phyloP scores from a whole-genome alignment of 441 rosid genomes.

The Rhodomyrtus psidioides region DNA sequence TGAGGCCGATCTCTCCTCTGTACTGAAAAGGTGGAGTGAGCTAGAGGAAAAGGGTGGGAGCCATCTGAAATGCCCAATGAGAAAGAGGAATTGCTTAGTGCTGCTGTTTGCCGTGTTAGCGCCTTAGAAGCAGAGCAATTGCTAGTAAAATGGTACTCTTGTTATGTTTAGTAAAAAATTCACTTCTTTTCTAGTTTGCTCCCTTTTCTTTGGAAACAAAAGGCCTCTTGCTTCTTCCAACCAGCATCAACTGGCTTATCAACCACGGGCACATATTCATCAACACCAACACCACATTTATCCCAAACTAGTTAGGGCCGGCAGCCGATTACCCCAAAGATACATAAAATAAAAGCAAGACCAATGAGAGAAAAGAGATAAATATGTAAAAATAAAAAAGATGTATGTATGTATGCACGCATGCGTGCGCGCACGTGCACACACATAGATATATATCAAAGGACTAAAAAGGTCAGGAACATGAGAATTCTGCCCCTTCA shows the following conservation, averaged over 20 bases:
- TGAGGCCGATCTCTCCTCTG: slow-evolving; percentile 55
- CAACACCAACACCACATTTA: too few relatives aligned
- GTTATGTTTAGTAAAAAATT: background rate
- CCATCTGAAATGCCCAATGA: slow-evolving; percentile 88
- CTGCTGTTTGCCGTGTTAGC: slow-evolving; percentile 91
- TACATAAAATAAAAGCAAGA: too few relatives aligned
- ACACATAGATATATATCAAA: too few relatives aligned
- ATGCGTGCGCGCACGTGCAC: too few relatives aligned
- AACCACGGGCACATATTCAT: slow-evolving; percentile 97
- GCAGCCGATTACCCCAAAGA: too few relatives aligned
- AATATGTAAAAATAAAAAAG: too few relatives aligned
- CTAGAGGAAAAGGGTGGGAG: slow-evolving; percentile 80
- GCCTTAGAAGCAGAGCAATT: slow-evolving; percentile 96
- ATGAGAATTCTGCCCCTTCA: too few relatives aligned
- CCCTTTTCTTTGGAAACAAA: slow-evolving; percentile 41
- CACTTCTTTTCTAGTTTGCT: background rate
- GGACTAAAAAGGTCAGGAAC: too few relatives aligned
- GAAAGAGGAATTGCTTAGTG: slow-evolving; percentile 86
- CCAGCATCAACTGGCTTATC: slow-evolving; percentile 90
- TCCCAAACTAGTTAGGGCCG: too few relatives aligned
- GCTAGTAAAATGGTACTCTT: slow-evolving; percentile 76
- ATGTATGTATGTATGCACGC: too few relatives aligned
- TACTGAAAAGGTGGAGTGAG: slow-evolving; percentile 68
- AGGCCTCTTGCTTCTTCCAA: slow-evolving; percentile 70
- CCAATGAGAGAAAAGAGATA: too few relatives aligned